Evolutionary conservation across 2,329 filamentous ascomycete genomes (phyloP), one percentile per base, ranked within the genome.

Genomic region (Xylaria sp.): DNA sequence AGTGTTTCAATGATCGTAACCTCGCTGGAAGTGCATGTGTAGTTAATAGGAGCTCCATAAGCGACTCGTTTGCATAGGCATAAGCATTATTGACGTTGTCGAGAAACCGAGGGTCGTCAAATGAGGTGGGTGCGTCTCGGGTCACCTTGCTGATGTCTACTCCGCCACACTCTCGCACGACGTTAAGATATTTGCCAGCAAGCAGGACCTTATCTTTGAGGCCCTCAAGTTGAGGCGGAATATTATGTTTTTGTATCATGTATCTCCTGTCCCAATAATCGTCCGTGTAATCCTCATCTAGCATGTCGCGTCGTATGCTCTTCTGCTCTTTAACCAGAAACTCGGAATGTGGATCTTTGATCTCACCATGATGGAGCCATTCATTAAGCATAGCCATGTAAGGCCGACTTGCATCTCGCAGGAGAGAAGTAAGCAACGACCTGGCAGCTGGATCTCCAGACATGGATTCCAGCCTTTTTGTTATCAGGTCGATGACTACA

Each of bases 311-410:
- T 65, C 91, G 91, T 73, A 99, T 97, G 75, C 94, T 97, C 79
- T 95, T 96, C 74, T 97, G 93, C 78, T 98, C 96, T 76, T 96
- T 96, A 76, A 99, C 90, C 60, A 99, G 82, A 73, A 99, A 99
- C 78, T 99, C 96, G 1, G 90, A 88, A 77, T 98, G 95, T 0
- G 94, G 93, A 77, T 99, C 96, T 75, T 92, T 93, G 78, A 99
- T 98, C 55, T 91, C 93, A 44, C 96, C 96, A 75, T 97, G 95
- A 76, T 99, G 96, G 17, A 99, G 83, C 96, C 96, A 99, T 78
- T 98, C 95, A 75, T 99, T 99, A 67, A 99, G 83, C 96, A 99
- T 99, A 47, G 87, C 87, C 94, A 98, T 97, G 77, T 99, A 99
- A 0, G 96, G 96, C 62, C 91, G 88, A 74, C 94, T 97, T 1